These are phyloP conservation scores for Sphaerulina populicola DNA, from an alignment of 2,329 filamentous ascomycete genomes.

Conservation along the genomic window DNA sequence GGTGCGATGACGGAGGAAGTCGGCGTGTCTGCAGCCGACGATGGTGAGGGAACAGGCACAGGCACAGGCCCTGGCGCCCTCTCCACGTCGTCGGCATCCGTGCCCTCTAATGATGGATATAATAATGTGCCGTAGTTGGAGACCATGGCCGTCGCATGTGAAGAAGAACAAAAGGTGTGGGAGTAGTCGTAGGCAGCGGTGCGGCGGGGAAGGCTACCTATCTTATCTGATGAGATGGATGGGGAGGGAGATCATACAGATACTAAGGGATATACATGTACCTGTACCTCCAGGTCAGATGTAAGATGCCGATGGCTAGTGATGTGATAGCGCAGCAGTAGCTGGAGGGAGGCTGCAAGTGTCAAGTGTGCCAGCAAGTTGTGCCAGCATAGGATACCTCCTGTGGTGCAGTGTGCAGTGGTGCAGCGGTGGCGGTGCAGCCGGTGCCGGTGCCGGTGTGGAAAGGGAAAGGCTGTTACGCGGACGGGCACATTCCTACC, in stretches of 20 bases:
- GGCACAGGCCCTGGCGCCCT: not conserved
- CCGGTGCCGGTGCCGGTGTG: too few species aligned
- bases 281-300: too few species aligned
- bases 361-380: too few species aligned
- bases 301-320: not conserved
- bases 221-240: not conserved
- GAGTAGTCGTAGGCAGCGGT: not conserved
- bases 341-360: not conserved
- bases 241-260: too few species aligned
- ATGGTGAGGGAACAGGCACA: too few species aligned
- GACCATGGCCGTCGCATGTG: constrained; percentile 8
- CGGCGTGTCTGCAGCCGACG: constrained; percentile 9
- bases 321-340: not conserved
- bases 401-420: too few species aligned
- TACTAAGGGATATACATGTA: too few species aligned
- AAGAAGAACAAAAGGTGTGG: not conserved
- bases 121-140: constrained; percentile 20
- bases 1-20: constrained; percentile 10
- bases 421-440: not conserved
- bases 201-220: constrained; percentile 6
- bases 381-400: too few species aligned
- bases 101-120: constrained; percentile 6
- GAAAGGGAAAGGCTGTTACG: too few species aligned
- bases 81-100: constrained; percentile 15
- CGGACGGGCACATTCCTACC: not conserved